Base-by-base conservation (phyloP, 2,329 filamentous ascomycete genomes). In the Lachnellula occidentalis region DNA sequence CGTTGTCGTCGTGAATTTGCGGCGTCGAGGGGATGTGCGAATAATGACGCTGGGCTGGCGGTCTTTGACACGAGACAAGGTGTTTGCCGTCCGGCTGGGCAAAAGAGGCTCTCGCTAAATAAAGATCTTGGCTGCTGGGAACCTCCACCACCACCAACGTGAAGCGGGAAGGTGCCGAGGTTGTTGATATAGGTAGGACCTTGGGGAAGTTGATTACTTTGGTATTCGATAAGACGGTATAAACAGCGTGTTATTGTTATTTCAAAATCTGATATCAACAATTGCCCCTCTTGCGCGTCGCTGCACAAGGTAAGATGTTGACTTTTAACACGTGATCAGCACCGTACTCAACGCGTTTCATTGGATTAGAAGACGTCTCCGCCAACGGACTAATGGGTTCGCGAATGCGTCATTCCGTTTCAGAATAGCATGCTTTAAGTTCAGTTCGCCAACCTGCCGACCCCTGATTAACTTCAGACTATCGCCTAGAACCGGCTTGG, bases 391-490 rank as follows among this genome's bases (percentile, higher is more conserved):
- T 34, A 22, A 5, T 3, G 8, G 5, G 15, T 45, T 7, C 36
- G 37, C 19, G 45, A 15, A 36, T 51, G 49, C 49, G 49, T 51
- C 49, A 51, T 51, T 51, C 36, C 24, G 39, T 45, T 50, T 50
- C 48, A 50, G 34, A 34, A 42, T 17, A 36, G 19, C 15, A 51
- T 21, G 7, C 24, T 45, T 31, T 50, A 41, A 54, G 47, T 37
- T 46, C 50, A 46, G 45, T 39, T 48, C 37, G 24, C 17, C 48
- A 31, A 9, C 9, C 27, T 31, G 27, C 27, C 27, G 27, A 31
- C 27, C 27, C 27, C 27, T 31, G 27, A 31, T 31, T 31, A 11
- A 27, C 27, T 6, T 6, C 7, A 24, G 24, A 24, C 24, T 24
- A 37, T 37, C 5, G 34, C 6, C n/a, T 39, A 39, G 7, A 11